phyloP scores from a whole-genome alignment of 2,329 filamentous ascomycete genomes.

The Plenodomus lindquistii region DNA sequence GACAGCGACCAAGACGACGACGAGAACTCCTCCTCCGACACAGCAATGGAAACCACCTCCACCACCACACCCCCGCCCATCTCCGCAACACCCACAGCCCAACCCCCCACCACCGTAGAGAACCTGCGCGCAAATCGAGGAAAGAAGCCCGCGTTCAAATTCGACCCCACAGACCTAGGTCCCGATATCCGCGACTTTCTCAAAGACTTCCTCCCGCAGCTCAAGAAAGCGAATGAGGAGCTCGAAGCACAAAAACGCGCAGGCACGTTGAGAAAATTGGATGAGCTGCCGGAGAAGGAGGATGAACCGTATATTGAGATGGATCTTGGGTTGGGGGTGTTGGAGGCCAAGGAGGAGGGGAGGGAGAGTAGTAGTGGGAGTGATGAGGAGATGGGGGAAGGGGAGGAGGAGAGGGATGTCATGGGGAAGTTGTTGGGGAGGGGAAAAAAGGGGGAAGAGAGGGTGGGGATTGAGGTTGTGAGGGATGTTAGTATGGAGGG shows the following conservation, averaged over 20 bases:
- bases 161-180: slow-evolving; percentile 26
- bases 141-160: slow-evolving; percentile 38
- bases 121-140: slow-evolving; percentile 37
- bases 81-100: slow-evolving; percentile 13
- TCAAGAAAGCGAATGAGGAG: slow-evolving; percentile 50
- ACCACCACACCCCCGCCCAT: slow-evolving; percentile 3
- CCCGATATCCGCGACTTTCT: slow-evolving; percentile 42
- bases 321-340: slow-evolving; percentile 53
- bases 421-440: slow-evolving; percentile 45
- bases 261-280: slow-evolving; percentile 43
- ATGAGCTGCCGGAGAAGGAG: slow-evolving; percentile 35
- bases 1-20: slow-evolving; percentile 21
- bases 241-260: slow-evolving; percentile 46
- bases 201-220: slow-evolving; percentile 47
- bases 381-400: slow-evolving; percentile 27
- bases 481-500: slow-evolving; percentile 19
- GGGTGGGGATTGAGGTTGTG: slow-evolving; percentile 37
- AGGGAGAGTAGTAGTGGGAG: slow-evolving; percentile 22
- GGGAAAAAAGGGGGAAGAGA: slow-evolving; percentile 20
- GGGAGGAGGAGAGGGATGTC: slow-evolving; percentile 34
- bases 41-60: slow-evolving; percentile 5
- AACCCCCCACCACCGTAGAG: slow-evolving; percentile 18
- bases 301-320: slow-evolving; percentile 47
- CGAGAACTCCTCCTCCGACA: no score
- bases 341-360: slow-evolving; percentile 45